Percentiles rank a stretch among this genome's conserved stretches.
phyloP scores from a whole-genome alignment of 345 rosid genomes.

The Brassica carinata region DNA sequence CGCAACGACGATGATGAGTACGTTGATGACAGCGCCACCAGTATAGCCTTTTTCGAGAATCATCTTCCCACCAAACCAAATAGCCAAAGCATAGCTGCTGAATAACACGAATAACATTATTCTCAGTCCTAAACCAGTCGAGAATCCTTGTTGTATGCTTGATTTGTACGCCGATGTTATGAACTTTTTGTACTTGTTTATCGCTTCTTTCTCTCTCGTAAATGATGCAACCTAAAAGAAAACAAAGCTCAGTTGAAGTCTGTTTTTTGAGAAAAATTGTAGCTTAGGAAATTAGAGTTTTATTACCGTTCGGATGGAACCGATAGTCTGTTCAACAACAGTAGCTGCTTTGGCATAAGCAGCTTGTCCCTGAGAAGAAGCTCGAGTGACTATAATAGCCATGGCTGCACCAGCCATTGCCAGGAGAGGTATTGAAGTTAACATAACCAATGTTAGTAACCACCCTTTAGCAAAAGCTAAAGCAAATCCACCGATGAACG shows the following conservation, averaged over 20 bases:
- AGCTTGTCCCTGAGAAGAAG: conserved; percentile 59
- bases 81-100: conserved; percentile 57
- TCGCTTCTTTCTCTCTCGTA: conserved; percentile 75
- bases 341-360: conserved; percentile 75
- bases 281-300: neutral
- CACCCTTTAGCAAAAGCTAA: conserved; percentile 73
- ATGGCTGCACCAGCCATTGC: conserved; percentile 58
- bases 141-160: conserved; percentile 55
- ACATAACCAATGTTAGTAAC: conserved; percentile 72
- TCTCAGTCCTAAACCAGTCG: conserved; percentile 64
- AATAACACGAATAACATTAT: conserved; percentile 39
- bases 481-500: conserved; percentile 68
- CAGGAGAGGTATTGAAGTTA: conserved; percentile 62
- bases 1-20: conserved; percentile 66
- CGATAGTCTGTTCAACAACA: conserved; percentile 69
- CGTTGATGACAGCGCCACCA: conserved; percentile 65
- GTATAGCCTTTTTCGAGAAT: conserved; percentile 65
- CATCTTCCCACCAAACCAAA: conserved; percentile 79
- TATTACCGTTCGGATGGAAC: conserved; percentile 76
- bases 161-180: conserved; percentile 57
- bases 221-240: conserved; percentile 66
- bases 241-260: neutral
- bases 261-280: neutral
- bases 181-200: conserved; percentile 48
- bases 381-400: conserved; percentile 54